phyloP scores from a whole-genome alignment of 306 rosid genomes.

The Fragaria nilgerrensis region DNA sequence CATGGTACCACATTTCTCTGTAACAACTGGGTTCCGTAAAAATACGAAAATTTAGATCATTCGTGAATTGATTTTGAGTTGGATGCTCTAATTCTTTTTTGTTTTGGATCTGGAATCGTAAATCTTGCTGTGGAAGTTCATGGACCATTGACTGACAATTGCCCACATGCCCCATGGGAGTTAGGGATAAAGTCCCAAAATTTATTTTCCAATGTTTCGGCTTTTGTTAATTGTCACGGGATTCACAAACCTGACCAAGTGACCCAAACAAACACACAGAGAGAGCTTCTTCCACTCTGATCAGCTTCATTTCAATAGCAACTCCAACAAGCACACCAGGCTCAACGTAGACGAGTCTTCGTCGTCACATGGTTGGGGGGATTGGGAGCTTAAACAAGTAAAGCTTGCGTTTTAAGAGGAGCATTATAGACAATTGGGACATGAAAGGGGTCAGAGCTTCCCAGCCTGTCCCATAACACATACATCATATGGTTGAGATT shows the following conservation, averaged over 20 bases:
- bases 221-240: slow-evolving; percentile 30
- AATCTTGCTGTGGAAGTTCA: not conserved
- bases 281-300: not conserved
- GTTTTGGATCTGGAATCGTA: not conserved
- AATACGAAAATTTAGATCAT: not conserved
- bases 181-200: slow-evolving; percentile 1
- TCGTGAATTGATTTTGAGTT: not conserved
- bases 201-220: slow-evolving; percentile 7
- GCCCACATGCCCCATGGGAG: slow-evolving; percentile 5
- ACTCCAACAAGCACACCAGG: slow-evolving; percentile 15
- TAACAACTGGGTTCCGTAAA: not conserved
- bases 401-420: not conserved
- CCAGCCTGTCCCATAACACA: slow-evolving; percentile 54
- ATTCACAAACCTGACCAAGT: slow-evolving; percentile 27
- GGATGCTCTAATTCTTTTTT: not conserved
- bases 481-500: slow-evolving; percentile 36
- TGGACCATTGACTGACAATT: slow-evolving; percentile 1
- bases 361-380: slow-evolving; percentile 22
- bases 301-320: slow-evolving; percentile 12
- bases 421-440: slow-evolving; percentile 25
- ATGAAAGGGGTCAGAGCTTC: slow-evolving; percentile 37
- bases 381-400: slow-evolving; percentile 2
- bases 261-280: slow-evolving; percentile 23
- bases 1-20: not conserved
- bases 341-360: not conserved